These are phyloP conservation scores for Phytophthora kernoviae DNA, from an alignment of 352 stramenopile genomes.

Conservation along the genomic window DNA sequence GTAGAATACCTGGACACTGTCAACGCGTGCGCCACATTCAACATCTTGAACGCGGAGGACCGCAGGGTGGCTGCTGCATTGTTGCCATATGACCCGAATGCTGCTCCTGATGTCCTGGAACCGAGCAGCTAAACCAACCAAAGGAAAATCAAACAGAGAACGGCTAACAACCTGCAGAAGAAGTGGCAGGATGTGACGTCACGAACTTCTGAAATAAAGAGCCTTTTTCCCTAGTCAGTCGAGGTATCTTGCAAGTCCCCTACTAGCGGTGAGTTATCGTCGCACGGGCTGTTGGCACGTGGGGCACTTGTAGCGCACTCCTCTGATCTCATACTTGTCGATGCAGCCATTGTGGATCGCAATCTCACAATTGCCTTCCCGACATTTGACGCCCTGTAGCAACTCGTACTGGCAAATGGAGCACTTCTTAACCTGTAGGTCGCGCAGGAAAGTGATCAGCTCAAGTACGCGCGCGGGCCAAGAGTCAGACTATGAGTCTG, in stretches of 20 bases:
- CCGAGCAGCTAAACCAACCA: constrained; percentile 9
- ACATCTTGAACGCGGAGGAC: constrained; percentile 92
- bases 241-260: neutral
- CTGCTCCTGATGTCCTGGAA: constrained; percentile 10
- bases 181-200: no score
- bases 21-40: constrained; percentile 90
- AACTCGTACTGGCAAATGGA: constrained; percentile 79
- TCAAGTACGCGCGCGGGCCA: constrained; percentile 73
- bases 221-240: neutral
- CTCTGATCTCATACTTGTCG: constrained; percentile 68
- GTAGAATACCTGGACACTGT: constrained; percentile 86
- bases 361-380: constrained; percentile 40
- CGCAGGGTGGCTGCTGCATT: constrained; percentile 81
- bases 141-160: neutral
- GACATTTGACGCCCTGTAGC: constrained; percentile 63
- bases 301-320: constrained; percentile 62
- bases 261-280: constrained; percentile 17
- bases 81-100: constrained; percentile 66
- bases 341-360: constrained; percentile 60
- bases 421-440: constrained; percentile 80
- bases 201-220: constrained; percentile 8
- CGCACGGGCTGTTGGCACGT: constrained; percentile 53
- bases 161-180: no score
- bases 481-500: constrained; percentile 57
- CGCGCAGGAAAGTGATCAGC: constrained; percentile 71